Evolutionary conservation across 345 rosid genomes (phyloP), one percentile per base, ranked within the genome.

Genomic region (Murraya koenigii): DNA sequence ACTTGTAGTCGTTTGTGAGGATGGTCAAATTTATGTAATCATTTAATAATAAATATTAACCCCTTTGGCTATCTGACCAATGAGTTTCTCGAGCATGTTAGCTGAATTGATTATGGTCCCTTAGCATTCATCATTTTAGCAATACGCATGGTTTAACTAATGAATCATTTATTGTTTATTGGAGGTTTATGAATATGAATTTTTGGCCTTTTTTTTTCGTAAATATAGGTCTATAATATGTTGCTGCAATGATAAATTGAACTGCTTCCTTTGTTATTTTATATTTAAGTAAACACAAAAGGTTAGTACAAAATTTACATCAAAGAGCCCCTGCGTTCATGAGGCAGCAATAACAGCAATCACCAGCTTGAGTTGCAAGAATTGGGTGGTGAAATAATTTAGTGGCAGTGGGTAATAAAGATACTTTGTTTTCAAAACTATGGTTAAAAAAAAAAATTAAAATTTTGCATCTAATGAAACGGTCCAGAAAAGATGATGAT

Each of bases 141-240:
- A 55, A 7, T 75, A 73, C 83, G 81, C 87, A 79, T 82, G 85
- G 64, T 66, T 74, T 64, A 39, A 81, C 30, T 58, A 77, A 86
- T 82, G 81, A 85, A 82, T 25, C 82, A 58, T 62, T 28, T 25
- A 54, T 69, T 9, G 23, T 59, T 62, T 67, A 75, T 69, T 72
- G 75, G 61, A 69, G 66, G 64, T 30, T 49, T 68, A 87, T 83
- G 79, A 84, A 79, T 3, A 44, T 11, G 49, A 44, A 10, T 44
- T 3, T 44, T 17, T 44, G 49, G 0, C 0, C 3, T 44, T 44
- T 3, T 44, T 44, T 13, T 41, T 41, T 41, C 0, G n/a, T n/a
- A n/a, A 41, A 41, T 44, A 44, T 44, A 11, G 49, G 5, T 13
- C 49, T 14, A 44, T 44, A 13, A 44, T 44, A 3, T 11, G 56